Base-by-base conservation (phyloP, 306 rosid species). In the Begonia loranthoides region DNA sequence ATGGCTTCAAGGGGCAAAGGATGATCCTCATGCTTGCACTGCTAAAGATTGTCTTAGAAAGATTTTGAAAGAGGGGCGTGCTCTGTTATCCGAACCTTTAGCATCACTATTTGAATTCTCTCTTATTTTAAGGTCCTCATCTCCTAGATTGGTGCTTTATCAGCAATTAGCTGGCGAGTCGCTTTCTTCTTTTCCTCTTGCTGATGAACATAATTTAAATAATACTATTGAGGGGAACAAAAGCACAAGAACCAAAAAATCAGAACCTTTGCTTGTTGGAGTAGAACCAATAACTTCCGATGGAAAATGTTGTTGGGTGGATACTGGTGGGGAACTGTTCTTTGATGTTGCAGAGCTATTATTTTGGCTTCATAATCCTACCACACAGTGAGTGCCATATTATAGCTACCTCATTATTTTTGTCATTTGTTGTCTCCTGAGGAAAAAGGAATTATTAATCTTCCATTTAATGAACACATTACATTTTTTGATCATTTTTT, bases 261-360 rank as follows among this genome's bases (percentile, higher is more conserved):
- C 79, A 52, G 90, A 82, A 48, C 56, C 63, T 34, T 66, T 79
- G 49, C 66, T 57, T 67, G 72, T 52, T 56, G 84, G 76, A 66
- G 64, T 22, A 28, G 67, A 60, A 62, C 85, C 73, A 1, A 60
- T 68, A 54, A 54, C 72, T 40, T 81, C 80, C 8, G 66, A 59
- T 24, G 93, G 94, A 13, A 86, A 73, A 21, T 90, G 99, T 51
- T 86, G 95, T 61, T 90, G 99, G 95, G 79, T 90, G 57, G 92
- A 90, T 66, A 80, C 76, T 41, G 95, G 93, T 58, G 78, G 68
- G 3, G 69, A 69, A 9, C 73, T 86, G 62, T 80, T 86, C 64
- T 78, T 75, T 50, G 73, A 83, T 44, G 70, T 72, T 38, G 57
- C 77, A 33, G 87, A 80, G 43, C 46, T 90, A 22, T 59, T 50